Evolutionary conservation across 2,329 filamentous ascomycete species (phyloP), one percentile per base, ranked within the genome.

Genomic region (Xenoacremonium recifei): DNA sequence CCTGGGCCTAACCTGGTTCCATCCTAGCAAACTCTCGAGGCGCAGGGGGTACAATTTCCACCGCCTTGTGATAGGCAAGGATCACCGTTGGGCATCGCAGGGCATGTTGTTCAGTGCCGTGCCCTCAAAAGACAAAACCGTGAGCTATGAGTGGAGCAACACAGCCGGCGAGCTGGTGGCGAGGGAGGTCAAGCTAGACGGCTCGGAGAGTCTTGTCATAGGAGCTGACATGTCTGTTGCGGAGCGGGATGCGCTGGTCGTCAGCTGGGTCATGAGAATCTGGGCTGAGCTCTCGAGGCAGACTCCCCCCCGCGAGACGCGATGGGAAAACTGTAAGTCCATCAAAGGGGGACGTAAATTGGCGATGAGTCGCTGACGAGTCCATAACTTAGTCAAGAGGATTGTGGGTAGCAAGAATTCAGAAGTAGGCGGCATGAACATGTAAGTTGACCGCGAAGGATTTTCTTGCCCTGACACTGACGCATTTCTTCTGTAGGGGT

Each of bases 91-190:
- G 6, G 40, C 54, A n/a, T 51, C 47, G 13, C 36, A 50, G 10
- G 48, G 54, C 7, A 39, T 56, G 1, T 13, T 67, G 11, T 67
- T 65, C 39, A 54, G 55, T 6, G 63, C 58, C 6, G 47, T 44
- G 27, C 51, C 57, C 6, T 48, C 56, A 11, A 53, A 50, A 39
- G 52, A 55, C 12, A 42, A 46, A 36, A 37, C 48, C 6, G 63
- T 64, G 2, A 48, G 40, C 6, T 60, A 55, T 21, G 64, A 67
- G 40, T 68, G 65, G 65, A 56, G 53, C 16, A 62, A 63, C 20
- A 50, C 31, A 10, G 37, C 50, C 4, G 54, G 51, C 1, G 35
- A 44, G 18, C 42, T 67, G 16, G 37, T 67, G 18, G 65, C 66
- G 16, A 50, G 61, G 15, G 64, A 68, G 48, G 54, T 65, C 7